Base-by-base conservation (phyloP, 176 grass and related monocot species). In the Saccharum spontaneum region DNA sequence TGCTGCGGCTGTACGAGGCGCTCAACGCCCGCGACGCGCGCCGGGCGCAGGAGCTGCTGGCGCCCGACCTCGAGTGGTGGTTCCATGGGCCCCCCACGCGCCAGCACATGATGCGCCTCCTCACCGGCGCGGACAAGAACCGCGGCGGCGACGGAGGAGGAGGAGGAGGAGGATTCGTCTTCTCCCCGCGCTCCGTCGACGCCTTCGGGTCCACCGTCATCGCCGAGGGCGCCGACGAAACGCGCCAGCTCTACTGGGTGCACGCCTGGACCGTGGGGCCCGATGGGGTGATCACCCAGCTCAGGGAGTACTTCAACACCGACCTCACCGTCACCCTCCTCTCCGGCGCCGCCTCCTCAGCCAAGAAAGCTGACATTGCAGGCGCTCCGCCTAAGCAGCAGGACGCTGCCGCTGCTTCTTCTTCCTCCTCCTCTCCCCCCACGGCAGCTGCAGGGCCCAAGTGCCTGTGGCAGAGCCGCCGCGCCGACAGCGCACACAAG, bases 251-350 rank as follows among this genome's bases (percentile, higher is more conserved):
- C 70, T 73, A 73, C 70, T 73, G 70, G 70, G 70, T 73, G 70
- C 70, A 73, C 70, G 70, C 70, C 41, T 73, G 70, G 70, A 73
- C 70, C 41, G 70, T 73, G 6, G 70, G 70, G 0, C 41, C 70
- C 23, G 70, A 73, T 13, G 70, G 70, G 11, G 70, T 73, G 39
- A 73, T 73, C 41, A 73, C 70, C 41, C 70, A 73, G 70, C 70
- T 73, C 70, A 73, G 70, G 70, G 70, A 73, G 70, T 73, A 73
- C 70, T 73, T 73, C 70, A 73, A 73, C 70, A 73, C 70, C 70
- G 70, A 73, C 41, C 70, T 73, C 70, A 73, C 70, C 70, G 70
- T 72, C n/a, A 72, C 70, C 23, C 70, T 73, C 70, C 70, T 73
- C 70, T 45, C 70, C 70, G 70, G 40, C 70, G 41, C 68, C 20